Percentiles rank a stretch among this genome's conserved stretches.
Conservation (phyloP, 2,329 filamentous ascomycete genomes). For the Neonectria hederae region DNA sequence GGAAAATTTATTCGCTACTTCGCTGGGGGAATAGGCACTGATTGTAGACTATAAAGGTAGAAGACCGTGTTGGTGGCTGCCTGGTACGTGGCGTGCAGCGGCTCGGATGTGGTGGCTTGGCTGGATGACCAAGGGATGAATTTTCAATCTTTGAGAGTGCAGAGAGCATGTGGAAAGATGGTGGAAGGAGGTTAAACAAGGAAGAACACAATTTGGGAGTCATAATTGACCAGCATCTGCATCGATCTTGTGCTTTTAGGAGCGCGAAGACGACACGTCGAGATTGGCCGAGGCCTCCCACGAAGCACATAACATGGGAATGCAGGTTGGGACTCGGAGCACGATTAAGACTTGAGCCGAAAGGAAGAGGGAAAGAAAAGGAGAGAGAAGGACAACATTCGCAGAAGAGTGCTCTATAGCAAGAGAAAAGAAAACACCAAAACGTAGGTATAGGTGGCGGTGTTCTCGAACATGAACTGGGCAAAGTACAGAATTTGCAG, state of each 20-base stretch:
- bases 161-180: not conserved
- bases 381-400: too few species aligned
- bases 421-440: not conserved
- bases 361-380: not conserved
- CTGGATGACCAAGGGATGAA: not conserved
- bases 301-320: not conserved
- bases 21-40: not conserved
- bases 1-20: constrained; percentile 13
- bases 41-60: not conserved
- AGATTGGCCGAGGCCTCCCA: not conserved
- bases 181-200: not conserved
- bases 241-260: not conserved
- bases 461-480: not conserved
- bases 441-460: not conserved
- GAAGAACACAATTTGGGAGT: not conserved
- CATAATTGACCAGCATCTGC: not conserved
- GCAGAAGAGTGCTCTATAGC: not conserved
- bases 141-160: not conserved
- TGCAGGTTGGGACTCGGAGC: not conserved
- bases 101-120: too few species aligned
- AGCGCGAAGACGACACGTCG: not conserved
- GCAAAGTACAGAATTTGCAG: too few species aligned
- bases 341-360: not conserved
- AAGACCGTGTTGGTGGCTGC: not conserved
- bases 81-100: not conserved